These are phyloP conservation scores for Populus davidiana DNA, from an alignment of 345 rosid species.

Conservation along the genomic window DNA sequence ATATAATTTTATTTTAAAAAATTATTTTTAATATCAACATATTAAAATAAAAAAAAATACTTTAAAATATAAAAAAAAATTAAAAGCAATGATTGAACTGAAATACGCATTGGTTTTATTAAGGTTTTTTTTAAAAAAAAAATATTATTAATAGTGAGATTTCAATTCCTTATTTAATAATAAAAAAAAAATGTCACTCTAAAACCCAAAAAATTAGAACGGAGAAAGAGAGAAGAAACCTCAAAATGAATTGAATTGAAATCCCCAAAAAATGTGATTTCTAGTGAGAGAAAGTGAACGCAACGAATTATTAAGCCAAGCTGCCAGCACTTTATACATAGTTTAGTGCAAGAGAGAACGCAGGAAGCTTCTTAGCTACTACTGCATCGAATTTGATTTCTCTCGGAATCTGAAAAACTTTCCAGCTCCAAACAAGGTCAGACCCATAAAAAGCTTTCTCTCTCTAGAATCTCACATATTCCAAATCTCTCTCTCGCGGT, in stretches of 20 bases:
- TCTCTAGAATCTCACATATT: conserved; percentile 13
- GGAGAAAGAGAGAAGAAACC: neutral
- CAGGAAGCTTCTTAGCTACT: neutral
- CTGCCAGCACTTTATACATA: neutral
- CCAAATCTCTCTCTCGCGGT: neutral
- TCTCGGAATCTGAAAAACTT: conserved; percentile 7
- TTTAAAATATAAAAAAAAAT: too few species aligned
- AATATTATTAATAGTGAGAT: neutral
- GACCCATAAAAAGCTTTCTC: conserved; percentile 6
- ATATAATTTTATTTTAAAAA: too few species aligned
- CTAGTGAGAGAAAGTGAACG: neutral
- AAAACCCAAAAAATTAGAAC: neutral
- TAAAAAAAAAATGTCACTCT: conserved; percentile 3
- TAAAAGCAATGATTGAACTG: too few species aligned
- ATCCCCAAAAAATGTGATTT: conserved; percentile 2
- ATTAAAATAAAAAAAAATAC: too few species aligned
- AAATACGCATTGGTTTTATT: too few species aligned
- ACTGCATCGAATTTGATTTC: conserved; percentile 11
- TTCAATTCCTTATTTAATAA: neutral
- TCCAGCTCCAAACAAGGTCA: conserved; percentile 33
- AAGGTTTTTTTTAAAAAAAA: neutral
- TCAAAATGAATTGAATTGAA: conserved; percentile 7
- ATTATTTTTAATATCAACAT: too few species aligned
- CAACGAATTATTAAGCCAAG: neutral
- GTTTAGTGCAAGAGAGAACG: conserved; percentile 12